Conservation (phyloP, 2,329 filamentous ascomycete species). For the Colletotrichum agaves region DNA sequence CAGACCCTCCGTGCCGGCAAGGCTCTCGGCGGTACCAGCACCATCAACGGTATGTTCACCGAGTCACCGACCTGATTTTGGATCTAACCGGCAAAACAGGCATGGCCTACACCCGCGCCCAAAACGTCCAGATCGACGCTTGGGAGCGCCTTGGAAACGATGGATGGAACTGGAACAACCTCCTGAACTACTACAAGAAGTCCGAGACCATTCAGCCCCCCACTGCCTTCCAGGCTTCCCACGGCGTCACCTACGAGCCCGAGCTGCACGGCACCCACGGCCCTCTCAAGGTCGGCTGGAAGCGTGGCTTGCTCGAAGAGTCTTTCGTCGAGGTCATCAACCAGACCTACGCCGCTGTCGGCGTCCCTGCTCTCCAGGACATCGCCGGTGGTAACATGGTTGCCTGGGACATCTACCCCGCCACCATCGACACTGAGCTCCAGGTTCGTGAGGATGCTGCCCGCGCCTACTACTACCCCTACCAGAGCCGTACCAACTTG, state of each 20-base stretch:
- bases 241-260: slow-evolving; percentile 47
- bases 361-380: slow-evolving; percentile 48
- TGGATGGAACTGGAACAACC: slow-evolving; percentile 57
- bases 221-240: slow-evolving; percentile 45
- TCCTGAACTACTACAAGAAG: slow-evolving; percentile 60
- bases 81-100: slow-evolving; percentile 42
- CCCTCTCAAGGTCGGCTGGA: slow-evolving; percentile 50
- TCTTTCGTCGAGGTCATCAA: slow-evolving; percentile 44
- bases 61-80: neutral
- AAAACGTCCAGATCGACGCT: slow-evolving; percentile 53
- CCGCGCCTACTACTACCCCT: slow-evolving; percentile 53
- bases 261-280: slow-evolving; percentile 50
- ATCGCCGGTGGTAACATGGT: slow-evolving; percentile 51
- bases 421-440: slow-evolving; percentile 50
- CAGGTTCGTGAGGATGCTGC: slow-evolving; percentile 55
- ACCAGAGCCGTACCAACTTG: slow-evolving; percentile 51
- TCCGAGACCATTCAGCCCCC: slow-evolving; percentile 51
- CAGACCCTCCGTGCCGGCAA: slow-evolving; percentile 49
- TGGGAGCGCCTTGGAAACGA: slow-evolving; percentile 56
- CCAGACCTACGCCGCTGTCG: slow-evolving; percentile 45
- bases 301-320: slow-evolving; percentile 47
- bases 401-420: slow-evolving; percentile 52
- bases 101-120: slow-evolving; percentile 59
- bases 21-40: slow-evolving; percentile 53
- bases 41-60: slow-evolving; percentile 50